Evolutionary conservation across 768 basidiomycete species (phyloP), one percentile per base, ranked within the genome.

Genomic region (Kwoniella botswanensis): DNA sequence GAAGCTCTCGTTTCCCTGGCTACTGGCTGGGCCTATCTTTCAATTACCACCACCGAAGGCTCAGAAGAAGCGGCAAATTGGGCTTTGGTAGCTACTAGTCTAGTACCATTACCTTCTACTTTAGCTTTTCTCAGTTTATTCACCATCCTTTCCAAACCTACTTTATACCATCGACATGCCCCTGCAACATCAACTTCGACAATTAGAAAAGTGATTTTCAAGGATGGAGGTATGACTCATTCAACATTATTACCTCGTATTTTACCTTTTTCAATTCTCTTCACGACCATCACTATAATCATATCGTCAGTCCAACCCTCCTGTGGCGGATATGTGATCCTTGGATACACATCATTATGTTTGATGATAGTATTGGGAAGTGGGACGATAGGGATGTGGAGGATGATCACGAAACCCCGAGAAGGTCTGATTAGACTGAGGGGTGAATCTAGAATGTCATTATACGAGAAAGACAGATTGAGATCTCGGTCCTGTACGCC

Each of bases 161-260:
- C 65, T 22, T 58, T 56, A 46, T 59, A 46, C 17, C 43, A 56
- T 54, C 71, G 10, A 44, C 43, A 55, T 52, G 56, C 26, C 21
- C 42, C 13, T n/a, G 13, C 55, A 18, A 21, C n/a, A 18, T 54
- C 57, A 21, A 42, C 66, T 3, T 42, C 60, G 42, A 61, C 11
- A 41, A 18, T 60, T 3, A 55, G 60, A 35, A 56, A n/a, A 11
- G 7, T 55, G 4, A 29, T 72, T 21, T 59, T 74, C 62, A 55
- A 41, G 15, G 35, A 42, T 6, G 67, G 67, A 4, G 75, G 74
- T 54, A 73, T 76, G n/a, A 71, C 70, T 6, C 70, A 71, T 60
- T 42, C 53, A 6, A 76, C 69, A 3, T 56, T 74, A 6, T 24
- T 72, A 12, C 67, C 74, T 57, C 58, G 74, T 3, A 72, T 75